Conservation (phyloP, 352 stramenopile genomes). For the Phytophthora kernoviae region DNA sequence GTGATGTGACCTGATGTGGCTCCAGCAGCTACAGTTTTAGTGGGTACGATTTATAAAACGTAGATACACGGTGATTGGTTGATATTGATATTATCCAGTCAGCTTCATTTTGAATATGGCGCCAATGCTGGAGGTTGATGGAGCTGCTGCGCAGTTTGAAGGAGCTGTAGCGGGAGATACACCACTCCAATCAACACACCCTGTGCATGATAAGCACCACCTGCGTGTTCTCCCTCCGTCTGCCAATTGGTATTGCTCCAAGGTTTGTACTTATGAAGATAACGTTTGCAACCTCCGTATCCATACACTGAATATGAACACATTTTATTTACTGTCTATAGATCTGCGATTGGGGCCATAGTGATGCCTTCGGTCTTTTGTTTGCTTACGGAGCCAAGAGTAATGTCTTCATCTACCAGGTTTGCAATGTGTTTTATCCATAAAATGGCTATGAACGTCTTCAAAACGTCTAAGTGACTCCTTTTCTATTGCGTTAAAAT, state of each 20-base stretch:
- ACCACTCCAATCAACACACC: too few relatives aligned
- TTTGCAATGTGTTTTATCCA: conserved; percentile 22
- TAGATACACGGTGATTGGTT: conserved; percentile 1
- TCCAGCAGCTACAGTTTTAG: conserved; percentile 1
- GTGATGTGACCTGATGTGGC: neutral
- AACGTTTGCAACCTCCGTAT: too few relatives aligned
- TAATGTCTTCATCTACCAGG: conserved; percentile 65
- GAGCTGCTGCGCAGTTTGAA: too few relatives aligned
- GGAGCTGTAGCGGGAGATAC: too few relatives aligned
- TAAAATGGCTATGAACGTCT: neutral
- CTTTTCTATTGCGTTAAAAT: neutral
- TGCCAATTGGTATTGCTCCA: conserved; percentile 81
- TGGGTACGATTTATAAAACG: too few relatives aligned
- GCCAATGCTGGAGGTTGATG: too few relatives aligned
- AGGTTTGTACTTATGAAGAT: conserved; percentile 40
- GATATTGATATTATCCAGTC: neutral
- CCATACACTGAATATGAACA: too few relatives aligned
- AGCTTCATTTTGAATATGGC: too few relatives aligned
- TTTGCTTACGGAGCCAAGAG: conserved; percentile 69
- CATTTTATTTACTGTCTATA: conserved; percentile 23
- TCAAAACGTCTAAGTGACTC: too few relatives aligned
- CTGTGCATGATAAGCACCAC: conserved; percentile 10
- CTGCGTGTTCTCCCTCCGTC: conserved; percentile 60
- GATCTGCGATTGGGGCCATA: conserved; percentile 71
- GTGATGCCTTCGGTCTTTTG: conserved; percentile 38